phyloP scores from a whole-genome alignment of 345 rosid species.

The Durio zibethinus region DNA sequence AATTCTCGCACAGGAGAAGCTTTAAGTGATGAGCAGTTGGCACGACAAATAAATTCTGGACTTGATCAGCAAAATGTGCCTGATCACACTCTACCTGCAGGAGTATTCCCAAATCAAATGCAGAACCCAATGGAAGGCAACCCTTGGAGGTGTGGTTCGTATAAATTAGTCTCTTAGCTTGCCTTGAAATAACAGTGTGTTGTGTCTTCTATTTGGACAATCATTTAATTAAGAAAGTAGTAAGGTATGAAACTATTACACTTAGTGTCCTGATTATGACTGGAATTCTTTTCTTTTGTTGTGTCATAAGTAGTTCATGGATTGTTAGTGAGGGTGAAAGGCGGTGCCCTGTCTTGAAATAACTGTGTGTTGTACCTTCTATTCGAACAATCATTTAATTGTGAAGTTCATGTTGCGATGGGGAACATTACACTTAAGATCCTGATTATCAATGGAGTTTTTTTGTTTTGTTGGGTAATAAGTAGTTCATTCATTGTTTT shows the following conservation, averaged over 20 bases:
- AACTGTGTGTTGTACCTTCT: conserved; percentile 1
- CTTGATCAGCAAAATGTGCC: conserved; percentile 56
- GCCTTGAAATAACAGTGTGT: conserved; percentile 3
- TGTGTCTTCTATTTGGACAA: conserved; percentile 4
- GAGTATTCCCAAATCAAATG: conserved; percentile 62
- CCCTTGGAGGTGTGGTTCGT: conserved; percentile 69
- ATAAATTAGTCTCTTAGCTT: conserved; percentile 11
- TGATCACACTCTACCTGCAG: conserved; percentile 52
- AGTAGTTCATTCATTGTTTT: background rate
- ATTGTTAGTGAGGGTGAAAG: background rate
- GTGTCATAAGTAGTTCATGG: background rate
- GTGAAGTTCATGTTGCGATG: background rate
- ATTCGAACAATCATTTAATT: background rate
- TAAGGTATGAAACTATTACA: background rate
- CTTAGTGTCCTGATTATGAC: background rate
- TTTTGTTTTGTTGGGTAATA: conserved; percentile 1
- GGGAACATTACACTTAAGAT: background rate
- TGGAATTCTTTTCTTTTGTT: background rate
- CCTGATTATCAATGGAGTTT: background rate
- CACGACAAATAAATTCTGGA: conserved; percentile 61
- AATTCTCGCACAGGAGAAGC: conserved; percentile 44
- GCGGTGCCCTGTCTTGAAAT: background rate
- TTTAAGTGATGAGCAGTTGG: conserved; percentile 72
- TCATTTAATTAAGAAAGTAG: background rate
- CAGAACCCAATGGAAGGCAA: conserved; percentile 59